Evolutionary conservation across 106 monocot species (phyloP), one percentile per base, ranked within the genome.

Genomic region (Cymbidium sinense): DNA sequence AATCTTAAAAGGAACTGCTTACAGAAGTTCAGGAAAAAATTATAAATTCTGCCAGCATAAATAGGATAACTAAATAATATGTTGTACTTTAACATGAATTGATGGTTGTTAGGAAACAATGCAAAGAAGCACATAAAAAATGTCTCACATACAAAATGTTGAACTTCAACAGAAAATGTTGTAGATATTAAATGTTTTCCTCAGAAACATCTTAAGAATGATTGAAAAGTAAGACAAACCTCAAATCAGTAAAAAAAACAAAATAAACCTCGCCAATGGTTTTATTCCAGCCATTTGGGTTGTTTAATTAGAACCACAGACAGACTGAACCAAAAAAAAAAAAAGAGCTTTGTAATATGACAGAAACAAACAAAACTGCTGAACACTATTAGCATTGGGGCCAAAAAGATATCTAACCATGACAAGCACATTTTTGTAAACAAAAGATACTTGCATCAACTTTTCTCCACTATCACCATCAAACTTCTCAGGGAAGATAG

Each of bases 401-500:
- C n/a, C n/a, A n/a, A n/a, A n/a, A n/a, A n/a, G 36, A 19, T 19
- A 70, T 36, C 9, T 7, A 34, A 18, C 0, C 70, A 36, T 9
- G 36, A 37, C 5, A 36, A 7, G 37, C n/a, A n/a, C n/a, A n/a
- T n/a, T n/a, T 70, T 36, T 35, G 36, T 20, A 36, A 71, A 39
- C 36, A 71, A 1, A 7, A 71, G 21, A 39, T 67, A 88, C 90
- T 81, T 87, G 85, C n/a, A n/a, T n/a, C n/a, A n/a, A n/a, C n/a
- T n/a, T n/a, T n/a, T n/a, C n/a, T n/a, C n/a, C n/a, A n/a, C n/a
- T 88, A 76, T 88, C 87, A 51, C 90, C 87, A 55, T 83, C 85
- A 81, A 91, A 91, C 77, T 91, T 91, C 30, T 91, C 90, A 28
- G 90, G 90, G 82, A 81, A 82, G 4, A 83, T 54, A 17, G 79